Evolutionary conservation across 768 basidiomycete species (phyloP), one percentile per base, ranked within the genome.

Genomic region (Pholiota conissans): DNA sequence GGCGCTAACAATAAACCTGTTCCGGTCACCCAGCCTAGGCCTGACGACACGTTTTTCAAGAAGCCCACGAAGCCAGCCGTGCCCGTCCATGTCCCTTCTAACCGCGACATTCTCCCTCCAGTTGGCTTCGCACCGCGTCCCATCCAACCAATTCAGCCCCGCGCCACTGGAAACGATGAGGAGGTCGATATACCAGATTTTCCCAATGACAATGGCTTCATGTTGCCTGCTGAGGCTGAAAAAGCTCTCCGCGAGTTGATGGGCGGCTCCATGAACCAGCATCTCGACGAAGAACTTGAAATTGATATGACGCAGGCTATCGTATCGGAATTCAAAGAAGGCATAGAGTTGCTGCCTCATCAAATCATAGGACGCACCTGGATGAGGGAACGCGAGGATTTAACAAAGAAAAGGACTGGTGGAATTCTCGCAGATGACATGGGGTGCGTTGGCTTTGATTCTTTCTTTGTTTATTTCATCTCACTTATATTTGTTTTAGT

Each of bases 361-460:
- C 97, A 99, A 65, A 78, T 97, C 8, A 74, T 91, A 48, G 93
- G 93, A 20, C 80, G 94, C 0, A 72, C 73, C 24, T 99, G 95
- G 95, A 95, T 99, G 90, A 77, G 76, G 22, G 84, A 87, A 6
- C 81, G 95, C 18, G 96, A 98, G 72, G 74, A 80, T 61, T 49
- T 70, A 1, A 71, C 79, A 7, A 86, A 84, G 29, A 92, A 91
- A 72, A 85, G 87, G 63, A 76, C 66, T 6, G 95, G 96, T 1
- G 96, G 96, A 0, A 94, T 98, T 62, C 74, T 97, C 13, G 94
- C 94, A 4, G 95, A 98, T 69, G 91, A 91, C 65, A 92, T 92
- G 89, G 91, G 90, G 90, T 89, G 64, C 49, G 78, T 63, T 20
- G 27, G 18, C 13, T n/a, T 49, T 48, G 9, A 26, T 0, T 42